Percentiles rank a stretch among this genome's conserved stretches.
Evolutionary conservation across 495 filamentous ascomycete species (phyloP).

Genomic region (Neurospora tetraspora): DNA sequence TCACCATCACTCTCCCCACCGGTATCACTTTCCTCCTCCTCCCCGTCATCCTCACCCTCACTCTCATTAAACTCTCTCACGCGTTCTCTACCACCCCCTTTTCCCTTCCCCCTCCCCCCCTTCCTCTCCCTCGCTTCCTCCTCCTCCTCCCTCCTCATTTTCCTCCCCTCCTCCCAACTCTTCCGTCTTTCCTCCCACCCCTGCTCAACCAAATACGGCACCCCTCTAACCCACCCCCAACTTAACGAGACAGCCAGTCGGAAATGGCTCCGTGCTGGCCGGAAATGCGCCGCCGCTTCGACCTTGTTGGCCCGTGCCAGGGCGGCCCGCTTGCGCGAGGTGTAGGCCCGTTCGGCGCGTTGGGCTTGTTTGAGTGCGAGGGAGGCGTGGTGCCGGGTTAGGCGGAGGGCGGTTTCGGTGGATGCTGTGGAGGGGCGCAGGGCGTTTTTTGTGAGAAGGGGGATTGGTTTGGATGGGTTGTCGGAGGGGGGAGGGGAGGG

Average conservation of each 20-base stretch:
- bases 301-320: conserved; percentile 14
- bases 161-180: conserved; percentile 1
- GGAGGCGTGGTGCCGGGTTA: conserved; percentile 14
- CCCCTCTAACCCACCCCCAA: conserved; percentile 5
- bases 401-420: no score
- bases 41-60: no score
- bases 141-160: conserved; percentile 1
- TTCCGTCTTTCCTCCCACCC: conserved; percentile 7
- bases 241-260: conserved; percentile 8
- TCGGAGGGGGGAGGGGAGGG: no score
- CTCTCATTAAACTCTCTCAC: no score
- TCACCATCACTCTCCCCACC: no score
- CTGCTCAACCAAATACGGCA: conserved; percentile 13
- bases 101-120: no score
- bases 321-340: conserved; percentile 16
- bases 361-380: conserved; percentile 15
- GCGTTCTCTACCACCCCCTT: no score
- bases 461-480: no score
- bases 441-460: no score
- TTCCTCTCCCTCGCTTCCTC: no score
- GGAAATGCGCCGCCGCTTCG: conserved; percentile 19
- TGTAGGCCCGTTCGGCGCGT: conserved; percentile 21
- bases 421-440: no score
- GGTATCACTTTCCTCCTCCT: no score
- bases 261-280: conserved; percentile 15